These are phyloP conservation scores for Phlebiopsis flavidoalba DNA, from an alignment of 768 basidiomycete genomes.

Conservation along the genomic window DNA sequence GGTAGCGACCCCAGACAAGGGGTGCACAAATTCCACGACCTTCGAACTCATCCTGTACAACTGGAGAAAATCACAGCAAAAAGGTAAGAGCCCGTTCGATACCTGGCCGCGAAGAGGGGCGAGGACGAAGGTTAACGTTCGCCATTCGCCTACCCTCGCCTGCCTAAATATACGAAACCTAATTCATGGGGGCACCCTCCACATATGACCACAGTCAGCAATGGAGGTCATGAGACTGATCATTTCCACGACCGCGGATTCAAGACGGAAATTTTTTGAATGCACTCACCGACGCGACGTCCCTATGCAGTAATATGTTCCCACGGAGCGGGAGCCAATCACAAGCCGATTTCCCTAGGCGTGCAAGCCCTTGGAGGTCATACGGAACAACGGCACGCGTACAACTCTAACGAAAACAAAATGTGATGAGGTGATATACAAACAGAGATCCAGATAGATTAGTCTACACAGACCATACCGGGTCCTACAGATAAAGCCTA, in stretches of 20 bases:
- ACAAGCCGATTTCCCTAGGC: neutral
- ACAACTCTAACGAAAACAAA: neutral
- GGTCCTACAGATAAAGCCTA: too few relatives aligned
- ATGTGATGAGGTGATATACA: neutral
- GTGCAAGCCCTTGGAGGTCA: neutral
- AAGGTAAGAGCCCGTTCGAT: neutral
- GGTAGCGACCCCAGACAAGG: conserved; percentile 24
- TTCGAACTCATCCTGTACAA: neutral
- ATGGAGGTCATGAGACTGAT: conserved; percentile 10
- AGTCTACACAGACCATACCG: too few relatives aligned
- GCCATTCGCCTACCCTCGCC: neutral
- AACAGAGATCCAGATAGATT: neutral
- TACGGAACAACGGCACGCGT: neutral
- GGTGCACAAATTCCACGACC: conserved; percentile 18
- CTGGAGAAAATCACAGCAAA: neutral
- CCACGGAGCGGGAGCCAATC: neutral
- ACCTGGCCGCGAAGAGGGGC: neutral
- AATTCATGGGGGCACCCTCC: neutral
- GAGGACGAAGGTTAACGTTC: neutral
- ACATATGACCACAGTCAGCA: neutral
- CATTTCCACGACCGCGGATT: conserved; percentile 6
- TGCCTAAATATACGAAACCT: neutral
- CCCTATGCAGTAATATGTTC: neutral
- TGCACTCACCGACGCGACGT: neutral
- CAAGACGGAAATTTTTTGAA: neutral